These are phyloP conservation scores for Agarophyton chilense DNA, from an alignment of 23 red algal species.

Conservation along the genomic window DNA sequence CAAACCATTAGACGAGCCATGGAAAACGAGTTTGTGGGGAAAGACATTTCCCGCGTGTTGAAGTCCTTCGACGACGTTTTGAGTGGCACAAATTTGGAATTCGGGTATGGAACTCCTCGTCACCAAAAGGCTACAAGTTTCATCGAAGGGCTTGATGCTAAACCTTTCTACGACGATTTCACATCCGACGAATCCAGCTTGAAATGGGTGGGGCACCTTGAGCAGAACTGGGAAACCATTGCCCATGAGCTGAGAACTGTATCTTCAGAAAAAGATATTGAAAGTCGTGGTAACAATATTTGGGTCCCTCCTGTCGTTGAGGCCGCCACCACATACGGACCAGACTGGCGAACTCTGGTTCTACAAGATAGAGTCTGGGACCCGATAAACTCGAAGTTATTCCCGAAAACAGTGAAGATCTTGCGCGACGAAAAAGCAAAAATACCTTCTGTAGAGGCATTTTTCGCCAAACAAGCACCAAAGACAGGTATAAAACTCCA, in stretches of 20 bases:
- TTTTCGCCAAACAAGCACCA: conserved; percentile 84
- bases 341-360: conserved; percentile 94
- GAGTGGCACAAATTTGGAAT: conserved; percentile 22
- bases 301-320: conserved; percentile 80
- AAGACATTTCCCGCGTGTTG: conserved; percentile 50
- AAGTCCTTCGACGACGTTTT: conserved; percentile 60
- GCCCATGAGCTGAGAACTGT: conserved; percentile 57
- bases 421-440: conserved; percentile 41
- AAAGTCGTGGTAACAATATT: conserved; percentile 59
- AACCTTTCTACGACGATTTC: conserved; percentile 63
- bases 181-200: not conserved
- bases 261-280: conserved; percentile 25
- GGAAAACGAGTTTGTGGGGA: conserved; percentile 31
- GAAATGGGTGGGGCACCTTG: conserved; percentile 72
- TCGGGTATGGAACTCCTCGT: conserved; percentile 17
- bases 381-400: conserved; percentile 67
- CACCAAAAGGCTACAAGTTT: conserved; percentile 61
- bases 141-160: conserved; percentile 63
- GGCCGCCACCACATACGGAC: conserved; percentile 82
- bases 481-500: conserved; percentile 86
- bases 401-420: conserved; percentile 67
- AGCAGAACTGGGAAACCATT: conserved; percentile 63
- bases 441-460: conserved; percentile 86
- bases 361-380: conserved; percentile 91
- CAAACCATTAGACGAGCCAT: conserved; percentile 29